Conservation (phyloP, 2,329 filamentous ascomycete species). For the Pseudogymnoascus destructans region DNA sequence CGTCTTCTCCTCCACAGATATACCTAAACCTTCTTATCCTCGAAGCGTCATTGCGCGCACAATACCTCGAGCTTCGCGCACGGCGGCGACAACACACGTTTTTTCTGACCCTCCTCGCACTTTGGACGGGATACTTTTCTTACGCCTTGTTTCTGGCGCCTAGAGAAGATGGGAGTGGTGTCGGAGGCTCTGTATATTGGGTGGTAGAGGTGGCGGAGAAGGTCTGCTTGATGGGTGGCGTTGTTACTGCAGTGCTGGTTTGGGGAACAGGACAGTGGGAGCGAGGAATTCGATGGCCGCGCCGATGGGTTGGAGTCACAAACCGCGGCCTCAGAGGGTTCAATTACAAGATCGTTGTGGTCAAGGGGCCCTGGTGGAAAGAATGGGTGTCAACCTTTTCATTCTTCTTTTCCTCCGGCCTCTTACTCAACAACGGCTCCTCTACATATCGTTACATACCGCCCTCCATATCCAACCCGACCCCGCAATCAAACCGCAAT, state of each 20-base stretch:
- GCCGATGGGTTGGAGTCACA: constrained; percentile 76
- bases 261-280: constrained; percentile 98
- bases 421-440: constrained; percentile 53
- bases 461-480: constrained; percentile 43
- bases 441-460: constrained; percentile 70
- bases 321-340: constrained; percentile 84
- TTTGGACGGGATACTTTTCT: constrained; percentile 75
- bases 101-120: constrained; percentile 64
- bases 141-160: constrained; percentile 91
- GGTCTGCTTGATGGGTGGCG: constrained; percentile 79
- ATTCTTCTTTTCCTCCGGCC: constrained; percentile 66
- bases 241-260: constrained; percentile 74
- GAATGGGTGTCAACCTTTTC: constrained; percentile 60
- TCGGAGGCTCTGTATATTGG: constrained; percentile 94
- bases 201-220: constrained; percentile 82
- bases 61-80: constrained; percentile 82
- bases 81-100: constrained; percentile 86
- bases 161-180: constrained; percentile 82
- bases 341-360: constrained; percentile 92
- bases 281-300: constrained; percentile 83
- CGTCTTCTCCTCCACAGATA: constrained; percentile 40
- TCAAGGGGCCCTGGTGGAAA: constrained; percentile 68
- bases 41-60: constrained; percentile 81
- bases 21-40: constrained; percentile 97
- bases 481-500: constrained; percentile 26